Percentiles rank a stretch among this genome's conserved stretches.
These are phyloP conservation scores for Claviceps purpurea DNA, from an alignment of 2,329 filamentous ascomycete genomes.

Conservation along the genomic window DNA sequence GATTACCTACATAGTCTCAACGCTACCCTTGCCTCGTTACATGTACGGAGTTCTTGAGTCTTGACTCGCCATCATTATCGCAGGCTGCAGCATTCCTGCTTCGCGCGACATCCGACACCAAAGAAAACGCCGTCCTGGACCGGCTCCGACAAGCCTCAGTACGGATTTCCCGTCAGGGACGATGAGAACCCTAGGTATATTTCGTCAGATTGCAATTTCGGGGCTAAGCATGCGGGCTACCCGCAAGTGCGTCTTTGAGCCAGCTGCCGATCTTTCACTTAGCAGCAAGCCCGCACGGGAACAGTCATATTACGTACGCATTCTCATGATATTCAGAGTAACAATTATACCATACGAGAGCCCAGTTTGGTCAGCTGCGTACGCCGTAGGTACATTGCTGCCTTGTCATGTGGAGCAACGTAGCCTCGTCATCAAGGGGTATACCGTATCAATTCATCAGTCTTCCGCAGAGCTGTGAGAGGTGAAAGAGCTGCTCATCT, in stretches of 20 bases:
- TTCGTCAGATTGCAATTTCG: too few relatives aligned
- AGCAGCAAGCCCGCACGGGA: too few relatives aligned
- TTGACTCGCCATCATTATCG: background rate
- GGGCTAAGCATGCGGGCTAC: too few relatives aligned
- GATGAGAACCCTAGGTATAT: too few relatives aligned
- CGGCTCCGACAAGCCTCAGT: background rate
- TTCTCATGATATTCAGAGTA: background rate
- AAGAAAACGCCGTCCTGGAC: background rate
- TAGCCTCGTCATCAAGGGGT: background rate
- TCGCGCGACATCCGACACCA: background rate
- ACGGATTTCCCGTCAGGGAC: too few relatives aligned
- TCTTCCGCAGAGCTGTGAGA: background rate
- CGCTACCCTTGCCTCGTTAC: too few relatives aligned
- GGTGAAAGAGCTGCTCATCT: background rate
- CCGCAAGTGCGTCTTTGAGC: too few relatives aligned
- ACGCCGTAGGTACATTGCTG: background rate
- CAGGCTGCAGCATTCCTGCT: background rate
- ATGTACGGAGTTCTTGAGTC: too few relatives aligned
- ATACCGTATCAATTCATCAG: background rate
- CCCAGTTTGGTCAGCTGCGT: slow-evolving; percentile 4
- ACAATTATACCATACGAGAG: background rate
- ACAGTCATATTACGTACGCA: too few relatives aligned
- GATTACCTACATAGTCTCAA: too few relatives aligned
- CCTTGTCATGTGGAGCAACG: background rate
- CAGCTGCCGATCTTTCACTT: too few relatives aligned